Evolutionary conservation across 495 filamentous ascomycete species (phyloP).

Genomic region (Hypoxylon cercidicola): DNA sequence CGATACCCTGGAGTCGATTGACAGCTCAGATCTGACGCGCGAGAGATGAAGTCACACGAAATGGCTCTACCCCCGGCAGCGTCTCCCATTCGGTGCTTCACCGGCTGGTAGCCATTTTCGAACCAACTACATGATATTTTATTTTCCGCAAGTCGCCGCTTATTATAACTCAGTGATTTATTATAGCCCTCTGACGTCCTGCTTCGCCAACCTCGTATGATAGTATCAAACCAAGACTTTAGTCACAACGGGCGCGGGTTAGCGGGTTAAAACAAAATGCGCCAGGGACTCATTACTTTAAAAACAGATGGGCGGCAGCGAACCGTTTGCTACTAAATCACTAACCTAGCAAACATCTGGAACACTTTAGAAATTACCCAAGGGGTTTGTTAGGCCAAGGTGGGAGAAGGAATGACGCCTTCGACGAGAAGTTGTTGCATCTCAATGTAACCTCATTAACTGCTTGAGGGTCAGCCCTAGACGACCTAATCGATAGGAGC

Average conservation of each 20-base stretch:
- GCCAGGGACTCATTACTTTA: too few relatives aligned
- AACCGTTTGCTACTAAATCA: not conserved
- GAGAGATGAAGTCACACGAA: slow-evolving; percentile 24
- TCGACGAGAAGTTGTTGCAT: slow-evolving; percentile 14
- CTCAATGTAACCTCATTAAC: slow-evolving; percentile 29
- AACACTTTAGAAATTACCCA: slow-evolving; percentile 24
- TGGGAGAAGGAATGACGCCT: slow-evolving; percentile 21
- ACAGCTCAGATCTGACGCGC: not conserved
- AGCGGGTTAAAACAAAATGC: not conserved
- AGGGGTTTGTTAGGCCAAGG: slow-evolving; percentile 1
- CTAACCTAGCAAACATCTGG: not conserved
- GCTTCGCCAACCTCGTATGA: not conserved
- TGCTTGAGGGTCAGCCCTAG: slow-evolving; percentile 10
- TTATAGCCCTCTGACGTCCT: slow-evolving; percentile 18
- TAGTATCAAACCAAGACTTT: not conserved
- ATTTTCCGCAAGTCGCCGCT: slow-evolving; percentile 8
- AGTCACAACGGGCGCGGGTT: not conserved
- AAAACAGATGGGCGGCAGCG: not conserved
- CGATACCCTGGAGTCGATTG: slow-evolving; percentile 1
- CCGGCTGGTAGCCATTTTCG: slow-evolving; percentile 1
- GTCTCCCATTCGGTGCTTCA: slow-evolving; percentile 20
- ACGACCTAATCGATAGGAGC: too few relatives aligned
- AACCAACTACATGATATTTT: not conserved
- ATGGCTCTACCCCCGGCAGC: not conserved
- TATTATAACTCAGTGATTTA: not conserved